These are phyloP conservation scores for Ogataea methanolica DNA, from an alignment of 805 yeast species.

Conservation along the genomic window DNA sequence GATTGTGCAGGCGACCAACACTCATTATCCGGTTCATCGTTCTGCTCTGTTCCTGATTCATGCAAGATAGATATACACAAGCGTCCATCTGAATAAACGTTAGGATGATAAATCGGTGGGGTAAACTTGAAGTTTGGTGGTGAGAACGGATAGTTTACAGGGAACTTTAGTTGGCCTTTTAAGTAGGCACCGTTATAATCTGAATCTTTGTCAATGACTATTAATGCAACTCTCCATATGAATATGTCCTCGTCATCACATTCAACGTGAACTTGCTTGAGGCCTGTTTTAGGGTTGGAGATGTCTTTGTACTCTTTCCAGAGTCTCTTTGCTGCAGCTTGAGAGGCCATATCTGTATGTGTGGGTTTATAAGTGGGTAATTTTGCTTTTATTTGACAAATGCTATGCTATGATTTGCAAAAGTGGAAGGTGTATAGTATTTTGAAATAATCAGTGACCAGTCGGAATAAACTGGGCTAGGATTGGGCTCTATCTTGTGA, in stretches of 20 bases:
- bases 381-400: too few species aligned
- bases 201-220: constrained; percentile 87
- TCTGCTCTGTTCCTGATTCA: constrained; percentile 78
- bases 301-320: constrained; percentile 93
- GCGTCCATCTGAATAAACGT: constrained; percentile 91
- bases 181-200: constrained; percentile 93
- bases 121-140: constrained; percentile 94
- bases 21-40: constrained; percentile 90
- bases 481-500: too few species aligned
- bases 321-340: constrained; percentile 69
- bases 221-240: constrained; percentile 81
- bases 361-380: too few species aligned
- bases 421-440: too few species aligned
- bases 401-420: too few species aligned
- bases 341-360: constrained; percentile 7
- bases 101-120: constrained; percentile 94
- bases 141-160: constrained; percentile 82
- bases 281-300: constrained; percentile 81
- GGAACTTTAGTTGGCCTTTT: constrained; percentile 90
- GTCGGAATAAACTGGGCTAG: too few species aligned
- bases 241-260: constrained; percentile 56
- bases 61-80: constrained; percentile 92
- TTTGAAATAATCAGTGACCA: too few species aligned
- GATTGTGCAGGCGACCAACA: constrained; percentile 96
- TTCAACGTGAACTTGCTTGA: constrained; percentile 32